Percentiles rank a stretch among this genome's conserved stretches.
These are phyloP conservation scores for Alternaria sp. DNA, from an alignment of 2,329 filamentous ascomycete species.

Conservation along the genomic window DNA sequence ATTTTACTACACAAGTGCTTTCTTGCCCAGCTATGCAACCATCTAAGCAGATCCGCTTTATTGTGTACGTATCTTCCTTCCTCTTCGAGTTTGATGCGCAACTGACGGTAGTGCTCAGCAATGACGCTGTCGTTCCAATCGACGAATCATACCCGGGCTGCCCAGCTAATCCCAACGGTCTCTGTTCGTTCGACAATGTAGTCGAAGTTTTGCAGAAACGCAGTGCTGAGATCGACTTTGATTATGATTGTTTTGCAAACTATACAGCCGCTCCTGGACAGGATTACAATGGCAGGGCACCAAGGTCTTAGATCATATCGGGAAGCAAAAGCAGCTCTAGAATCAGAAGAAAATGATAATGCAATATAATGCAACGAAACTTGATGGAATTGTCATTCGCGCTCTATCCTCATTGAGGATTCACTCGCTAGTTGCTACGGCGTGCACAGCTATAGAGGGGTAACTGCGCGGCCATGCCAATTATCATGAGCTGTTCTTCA, in stretches of 20 bases:
- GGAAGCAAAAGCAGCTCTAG: neutral
- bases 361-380: neutral
- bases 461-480: neutral
- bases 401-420: neutral
- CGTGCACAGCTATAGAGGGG: neutral
- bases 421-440: neutral
- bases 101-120: slow-evolving; percentile 17
- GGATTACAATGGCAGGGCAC: slow-evolving; percentile 41
- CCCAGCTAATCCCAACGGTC: slow-evolving; percentile 29
- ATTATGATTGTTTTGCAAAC: slow-evolving; percentile 43
- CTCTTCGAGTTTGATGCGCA: neutral
- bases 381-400: neutral
- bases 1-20: slow-evolving; percentile 44
- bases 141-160: slow-evolving; percentile 36
- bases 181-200: slow-evolving; percentile 42
- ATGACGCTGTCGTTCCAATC: slow-evolving; percentile 43
- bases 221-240: slow-evolving; percentile 39
- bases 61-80: slow-evolving; percentile 30
- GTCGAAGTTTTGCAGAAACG: slow-evolving; percentile 39
- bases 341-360: neutral
- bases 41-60: slow-evolving; percentile 42
- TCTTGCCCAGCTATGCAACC: slow-evolving; percentile 30
- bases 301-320: neutral
- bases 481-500: neutral
- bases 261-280: slow-evolving; percentile 35